Conservation (phyloP, 441 rosid species). For the Lepidium campestre region DNA sequence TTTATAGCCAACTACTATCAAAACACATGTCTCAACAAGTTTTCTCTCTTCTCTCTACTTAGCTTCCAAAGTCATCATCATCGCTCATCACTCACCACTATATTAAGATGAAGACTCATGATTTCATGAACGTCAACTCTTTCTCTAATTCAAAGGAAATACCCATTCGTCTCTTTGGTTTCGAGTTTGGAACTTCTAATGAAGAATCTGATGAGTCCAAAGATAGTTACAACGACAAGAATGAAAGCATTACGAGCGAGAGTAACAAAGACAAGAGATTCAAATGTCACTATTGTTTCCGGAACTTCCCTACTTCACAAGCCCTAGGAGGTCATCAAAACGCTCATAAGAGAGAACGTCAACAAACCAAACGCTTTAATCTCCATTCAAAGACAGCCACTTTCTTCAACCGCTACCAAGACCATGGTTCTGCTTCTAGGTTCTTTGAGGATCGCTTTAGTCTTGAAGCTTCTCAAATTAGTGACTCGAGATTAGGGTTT, state of each 20-base stretch:
- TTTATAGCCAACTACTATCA: background rate
- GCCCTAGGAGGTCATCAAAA: constrained; percentile 97
- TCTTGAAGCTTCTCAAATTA: constrained; percentile 39
- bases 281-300: constrained; percentile 86
- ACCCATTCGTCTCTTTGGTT: constrained; percentile 80
- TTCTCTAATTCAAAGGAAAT: constrained; percentile 71
- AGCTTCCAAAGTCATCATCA: background rate
- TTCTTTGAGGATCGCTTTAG: constrained; percentile 6
- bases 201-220: constrained; percentile 4
- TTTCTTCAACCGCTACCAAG: constrained; percentile 32
- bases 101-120: constrained; percentile 58
- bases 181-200: constrained; percentile 48
- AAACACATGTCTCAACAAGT: background rate
- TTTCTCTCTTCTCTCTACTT: background rate
- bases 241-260: constrained; percentile 16
- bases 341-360: constrained; percentile 96
- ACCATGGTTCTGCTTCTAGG: constrained; percentile 31
- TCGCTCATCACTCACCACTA: background rate
- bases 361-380: constrained; percentile 71
- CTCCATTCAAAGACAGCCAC: constrained; percentile 35
- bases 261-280: constrained; percentile 54
- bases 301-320: constrained; percentile 96
- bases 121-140: constrained; percentile 87
- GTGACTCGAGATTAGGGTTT: constrained; percentile 53
- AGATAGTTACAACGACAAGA: constrained; percentile 21